Percentiles rank a stretch among this genome's conserved stretches.
Conservation (phyloP, 176 grass and related monocot species). For the Oryza officinalis region DNA sequence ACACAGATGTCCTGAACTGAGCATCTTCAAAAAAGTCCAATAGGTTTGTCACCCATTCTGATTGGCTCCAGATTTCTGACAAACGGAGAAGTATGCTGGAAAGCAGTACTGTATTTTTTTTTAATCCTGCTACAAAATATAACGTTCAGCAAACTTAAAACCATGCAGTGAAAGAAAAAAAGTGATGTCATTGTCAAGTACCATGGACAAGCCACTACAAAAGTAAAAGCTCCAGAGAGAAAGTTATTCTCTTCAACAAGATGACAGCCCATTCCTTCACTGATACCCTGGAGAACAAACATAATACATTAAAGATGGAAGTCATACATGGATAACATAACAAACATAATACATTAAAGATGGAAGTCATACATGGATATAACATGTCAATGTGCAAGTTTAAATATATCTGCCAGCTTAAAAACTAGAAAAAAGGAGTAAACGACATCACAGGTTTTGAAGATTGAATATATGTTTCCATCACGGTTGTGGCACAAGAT, state of each 20-base stretch:
- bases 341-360: no score
- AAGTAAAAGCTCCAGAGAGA: not conserved
- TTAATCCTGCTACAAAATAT: not conserved
- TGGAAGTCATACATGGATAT: no score
- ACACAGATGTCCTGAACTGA: not conserved
- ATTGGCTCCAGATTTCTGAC: conserved; percentile 1
- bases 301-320: not conserved
- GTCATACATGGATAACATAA: not conserved
- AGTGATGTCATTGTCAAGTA: not conserved
- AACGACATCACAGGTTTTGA: no score
- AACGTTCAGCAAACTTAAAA: not conserved
- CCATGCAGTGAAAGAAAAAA: not conserved
- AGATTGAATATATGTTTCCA: no score
- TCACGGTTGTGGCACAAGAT: no score
- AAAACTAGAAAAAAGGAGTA: no score
- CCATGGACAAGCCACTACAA: not conserved
- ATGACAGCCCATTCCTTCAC: not conserved
- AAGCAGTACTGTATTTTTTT: not conserved
- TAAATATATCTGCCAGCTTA: no score
- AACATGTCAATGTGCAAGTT: not conserved
- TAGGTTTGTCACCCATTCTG: not conserved
- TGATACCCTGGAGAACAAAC: not conserved
- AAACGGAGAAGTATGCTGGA: not conserved
- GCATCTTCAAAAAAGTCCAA: not conserved
- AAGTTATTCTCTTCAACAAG: not conserved